Conservation (phyloP, 495 filamentous ascomycete genomes). For the Recurvomyces mirabilis region DNA sequence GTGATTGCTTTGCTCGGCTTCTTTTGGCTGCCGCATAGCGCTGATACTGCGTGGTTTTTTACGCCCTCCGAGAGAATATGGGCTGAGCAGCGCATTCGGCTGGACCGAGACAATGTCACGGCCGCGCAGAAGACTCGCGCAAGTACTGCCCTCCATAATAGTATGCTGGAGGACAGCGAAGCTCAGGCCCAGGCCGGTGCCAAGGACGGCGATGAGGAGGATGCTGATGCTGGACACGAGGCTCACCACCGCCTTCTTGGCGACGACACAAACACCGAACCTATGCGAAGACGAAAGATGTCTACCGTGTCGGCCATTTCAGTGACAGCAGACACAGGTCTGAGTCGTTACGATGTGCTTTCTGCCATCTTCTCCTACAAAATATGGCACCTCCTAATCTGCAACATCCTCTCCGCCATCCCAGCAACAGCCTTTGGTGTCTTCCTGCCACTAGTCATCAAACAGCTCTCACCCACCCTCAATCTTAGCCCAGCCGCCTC, state of each 20-base stretch:
- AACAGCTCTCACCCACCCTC: conserved; percentile 17
- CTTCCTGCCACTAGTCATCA: conserved; percentile 45
- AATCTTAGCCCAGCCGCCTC: conserved; percentile 33
- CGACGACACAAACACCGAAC: conserved; percentile 4
- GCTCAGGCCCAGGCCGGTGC: neutral
- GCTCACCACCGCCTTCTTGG: conserved; percentile 16
- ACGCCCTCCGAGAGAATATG: conserved; percentile 33
- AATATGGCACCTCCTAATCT: conserved; percentile 39
- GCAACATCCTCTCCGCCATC: conserved; percentile 45
- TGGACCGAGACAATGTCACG: conserved; percentile 17
- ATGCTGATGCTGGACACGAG: conserved; percentile 14
- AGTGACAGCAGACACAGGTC: conserved; percentile 30
- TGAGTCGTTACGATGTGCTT: conserved; percentile 37
- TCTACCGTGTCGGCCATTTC: conserved; percentile 7
- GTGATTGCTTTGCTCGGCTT: conserved; percentile 37
- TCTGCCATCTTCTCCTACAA: conserved; percentile 42
- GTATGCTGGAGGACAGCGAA: conserved; percentile 12
- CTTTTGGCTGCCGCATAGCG: conserved; percentile 41
- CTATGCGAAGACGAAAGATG: neutral
- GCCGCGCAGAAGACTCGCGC: conserved; percentile 3
- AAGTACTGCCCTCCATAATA: neutral
- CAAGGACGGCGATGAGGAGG: conserved; percentile 14
- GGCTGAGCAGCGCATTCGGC: conserved; percentile 31
- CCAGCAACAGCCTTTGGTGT: conserved; percentile 43
- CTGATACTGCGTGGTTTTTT: conserved; percentile 46